Percentiles rank a stretch among this genome's conserved stretches.
Conservation (phyloP, 2,329 filamentous ascomycete genomes). For the Arthrobotrys sinensis region DNA sequence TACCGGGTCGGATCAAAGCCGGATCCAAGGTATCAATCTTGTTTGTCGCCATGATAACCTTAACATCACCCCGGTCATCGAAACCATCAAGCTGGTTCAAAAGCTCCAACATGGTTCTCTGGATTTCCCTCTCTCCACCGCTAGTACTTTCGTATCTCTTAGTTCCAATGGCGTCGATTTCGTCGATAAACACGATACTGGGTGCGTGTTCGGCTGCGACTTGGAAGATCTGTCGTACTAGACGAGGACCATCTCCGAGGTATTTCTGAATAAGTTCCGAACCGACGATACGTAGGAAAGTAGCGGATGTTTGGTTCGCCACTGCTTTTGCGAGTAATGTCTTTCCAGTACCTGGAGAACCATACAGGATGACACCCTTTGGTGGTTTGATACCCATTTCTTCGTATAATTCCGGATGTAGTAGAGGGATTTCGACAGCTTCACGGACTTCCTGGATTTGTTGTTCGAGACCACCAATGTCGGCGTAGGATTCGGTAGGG, state of each 20-base stretch:
- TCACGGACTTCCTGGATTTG: constrained; percentile 99
- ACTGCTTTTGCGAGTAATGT: constrained; percentile 98
- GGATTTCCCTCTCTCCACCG: constrained; percentile 95
- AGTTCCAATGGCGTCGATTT: constrained; percentile 98
- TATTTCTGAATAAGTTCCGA: constrained; percentile 99
- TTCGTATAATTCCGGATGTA: constrained; percentile 97
- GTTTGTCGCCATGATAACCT: constrained; percentile 99
- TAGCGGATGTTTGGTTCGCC: constrained; percentile 98
- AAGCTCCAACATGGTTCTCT: constrained; percentile 97
- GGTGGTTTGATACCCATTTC: constrained; percentile 99
- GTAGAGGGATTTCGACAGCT: constrained; percentile 92
- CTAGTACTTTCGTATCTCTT: constrained; percentile 99
- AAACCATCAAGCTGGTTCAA: constrained; percentile 99
- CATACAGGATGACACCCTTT: constrained; percentile 99
- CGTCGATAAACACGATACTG: constrained; percentile 98
- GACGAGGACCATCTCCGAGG: constrained; percentile 91
- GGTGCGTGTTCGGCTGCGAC: constrained; percentile 96
- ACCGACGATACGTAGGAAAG: constrained; percentile 96
- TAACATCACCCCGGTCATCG: constrained; percentile 98
- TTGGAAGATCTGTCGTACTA: constrained; percentile 92
- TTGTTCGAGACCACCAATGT: constrained; percentile 94
- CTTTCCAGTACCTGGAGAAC: constrained; percentile 96
- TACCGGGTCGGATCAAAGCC: constrained; percentile 93
- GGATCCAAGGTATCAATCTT: constrained; percentile 99
- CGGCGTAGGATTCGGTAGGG: constrained; percentile 96